phyloP scores from a whole-genome alignment of 768 basidiomycete species.

The Kwoniella sp. region DNA sequence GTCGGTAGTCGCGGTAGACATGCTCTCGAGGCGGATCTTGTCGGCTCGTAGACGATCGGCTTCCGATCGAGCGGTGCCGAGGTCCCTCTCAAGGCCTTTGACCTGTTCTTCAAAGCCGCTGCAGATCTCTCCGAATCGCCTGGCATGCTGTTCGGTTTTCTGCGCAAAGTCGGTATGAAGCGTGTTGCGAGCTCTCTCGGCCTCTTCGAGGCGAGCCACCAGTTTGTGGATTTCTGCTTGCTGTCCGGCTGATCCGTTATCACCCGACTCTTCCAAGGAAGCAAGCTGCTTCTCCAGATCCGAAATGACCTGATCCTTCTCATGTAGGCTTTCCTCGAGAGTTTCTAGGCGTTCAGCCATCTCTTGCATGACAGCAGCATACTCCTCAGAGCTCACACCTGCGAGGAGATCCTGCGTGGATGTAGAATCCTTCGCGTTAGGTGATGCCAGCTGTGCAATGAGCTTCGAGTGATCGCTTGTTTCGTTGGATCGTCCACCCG shows the following conservation, averaged over 20 bases:
- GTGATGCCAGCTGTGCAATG: constrained; percentile 2
- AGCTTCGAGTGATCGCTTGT: constrained; percentile 7
- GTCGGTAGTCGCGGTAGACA: constrained; percentile 4
- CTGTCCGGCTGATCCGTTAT: background rate
- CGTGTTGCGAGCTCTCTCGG: constrained; percentile 10
- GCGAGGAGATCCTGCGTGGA: constrained; percentile 7
- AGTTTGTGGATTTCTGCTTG: constrained; percentile 16
- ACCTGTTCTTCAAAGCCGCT: constrained; percentile 41
- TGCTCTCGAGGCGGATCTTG: constrained; percentile 23
- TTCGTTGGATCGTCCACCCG: background rate
- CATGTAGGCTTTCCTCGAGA: constrained; percentile 31
- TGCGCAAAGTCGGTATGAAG: constrained; percentile 31
- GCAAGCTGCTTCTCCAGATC: constrained; percentile 20
- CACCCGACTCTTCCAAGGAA: background rate
- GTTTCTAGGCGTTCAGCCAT: constrained; percentile 33
- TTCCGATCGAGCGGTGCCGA: constrained; percentile 16
- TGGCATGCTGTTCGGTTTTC: constrained; percentile 41
- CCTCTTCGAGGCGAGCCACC: constrained; percentile 25
- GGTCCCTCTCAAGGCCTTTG: constrained; percentile 23
- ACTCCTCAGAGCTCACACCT: constrained; percentile 17
- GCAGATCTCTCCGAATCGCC: constrained; percentile 40
- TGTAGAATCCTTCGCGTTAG: background rate
- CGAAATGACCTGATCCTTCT: constrained; percentile 28
- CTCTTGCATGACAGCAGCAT: constrained; percentile 27
- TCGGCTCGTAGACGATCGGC: constrained; percentile 26